These are phyloP conservation scores for Tylopilus sp. DNA, from an alignment of 1,284 basidiomycete species.

Conservation along the genomic window DNA sequence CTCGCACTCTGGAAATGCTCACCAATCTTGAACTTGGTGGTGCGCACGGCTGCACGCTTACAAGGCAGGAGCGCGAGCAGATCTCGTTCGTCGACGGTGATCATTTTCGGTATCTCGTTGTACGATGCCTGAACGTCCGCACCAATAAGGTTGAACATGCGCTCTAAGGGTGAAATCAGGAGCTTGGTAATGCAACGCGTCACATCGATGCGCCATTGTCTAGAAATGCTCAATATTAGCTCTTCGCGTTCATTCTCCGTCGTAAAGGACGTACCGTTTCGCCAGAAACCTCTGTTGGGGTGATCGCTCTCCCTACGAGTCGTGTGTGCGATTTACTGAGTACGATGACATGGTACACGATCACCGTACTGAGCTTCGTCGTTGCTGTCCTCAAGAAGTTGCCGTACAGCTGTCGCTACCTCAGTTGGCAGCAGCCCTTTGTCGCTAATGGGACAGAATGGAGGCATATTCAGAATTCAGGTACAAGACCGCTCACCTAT, in stretches of 20 bases:
- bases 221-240: slow-evolving; percentile 10
- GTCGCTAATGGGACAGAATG: slow-evolving; percentile 60
- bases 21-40: slow-evolving; percentile 67
- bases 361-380: slow-evolving; percentile 94
- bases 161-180: slow-evolving; percentile 90
- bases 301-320: slow-evolving; percentile 86
- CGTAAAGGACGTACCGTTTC: slow-evolving; percentile 62
- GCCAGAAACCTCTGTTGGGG: slow-evolving; percentile 84
- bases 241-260: neutral
- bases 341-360: slow-evolving; percentile 90
- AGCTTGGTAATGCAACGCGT: slow-evolving; percentile 93
- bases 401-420: slow-evolving; percentile 85
- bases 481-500: slow-evolving; percentile 67
- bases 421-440: slow-evolving; percentile 91
- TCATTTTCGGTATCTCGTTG: slow-evolving; percentile 83
- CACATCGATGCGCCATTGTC: slow-evolving; percentile 30
- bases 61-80: slow-evolving; percentile 52
- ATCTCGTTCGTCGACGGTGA: slow-evolving; percentile 41
- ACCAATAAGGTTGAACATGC: slow-evolving; percentile 94
- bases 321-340: slow-evolving; percentile 74
- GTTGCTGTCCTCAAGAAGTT: slow-evolving; percentile 80
- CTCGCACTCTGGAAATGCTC: slow-evolving; percentile 81
- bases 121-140: slow-evolving; percentile 93
- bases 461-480: neutral
- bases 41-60: slow-evolving; percentile 51